Evolutionary conservation across 352 stramenopile species (phyloP).

Genomic region (Globisporangium megalacanthum): DNA sequence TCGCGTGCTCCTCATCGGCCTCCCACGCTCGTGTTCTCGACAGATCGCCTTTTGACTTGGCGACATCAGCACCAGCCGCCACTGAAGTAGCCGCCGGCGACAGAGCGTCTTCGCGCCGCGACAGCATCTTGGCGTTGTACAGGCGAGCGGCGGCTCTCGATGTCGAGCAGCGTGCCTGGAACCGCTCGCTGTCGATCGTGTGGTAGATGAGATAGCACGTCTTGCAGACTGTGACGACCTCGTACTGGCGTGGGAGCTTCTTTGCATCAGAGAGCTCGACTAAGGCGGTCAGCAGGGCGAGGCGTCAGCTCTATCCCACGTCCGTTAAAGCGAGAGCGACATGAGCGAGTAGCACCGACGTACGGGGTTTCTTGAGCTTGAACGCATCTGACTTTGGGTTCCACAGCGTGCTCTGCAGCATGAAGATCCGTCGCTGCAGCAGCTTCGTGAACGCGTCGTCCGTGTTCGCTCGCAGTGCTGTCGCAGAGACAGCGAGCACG

Average conservation of each 20-base stretch:
- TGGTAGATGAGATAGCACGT: constrained; percentile 51
- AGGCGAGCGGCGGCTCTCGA: constrained; percentile 23
- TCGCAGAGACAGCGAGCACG: constrained; percentile 13
- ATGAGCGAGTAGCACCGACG: constrained; percentile 1
- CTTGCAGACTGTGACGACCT: constrained; percentile 38
- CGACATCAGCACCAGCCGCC: not conserved
- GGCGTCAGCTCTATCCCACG: not conserved
- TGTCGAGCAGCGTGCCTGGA: constrained; percentile 32
- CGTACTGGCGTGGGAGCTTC: constrained; percentile 38
- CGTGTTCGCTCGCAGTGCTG: not conserved
- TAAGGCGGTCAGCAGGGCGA: constrained; percentile 5
- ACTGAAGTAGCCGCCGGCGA: not conserved
- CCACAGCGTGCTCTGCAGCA: constrained; percentile 66
- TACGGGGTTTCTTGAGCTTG: constrained; percentile 45
- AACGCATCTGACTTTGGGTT: constrained; percentile 61
- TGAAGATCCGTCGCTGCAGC: constrained; percentile 59
- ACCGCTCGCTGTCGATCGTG: constrained; percentile 36
- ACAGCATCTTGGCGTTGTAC: constrained; percentile 21
- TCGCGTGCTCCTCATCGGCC: not conserved
- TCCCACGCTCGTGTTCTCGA: constrained; percentile 5
- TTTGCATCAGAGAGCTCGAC: constrained; percentile 46
- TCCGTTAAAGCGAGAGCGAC: not conserved
- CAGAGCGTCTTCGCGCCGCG: not conserved
- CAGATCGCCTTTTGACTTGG: not conserved
- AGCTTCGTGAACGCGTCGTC: constrained; percentile 34